Evolutionary conservation across 257 asterid genomes (phyloP).

Genomic region (Knoxia roxburghii): DNA sequence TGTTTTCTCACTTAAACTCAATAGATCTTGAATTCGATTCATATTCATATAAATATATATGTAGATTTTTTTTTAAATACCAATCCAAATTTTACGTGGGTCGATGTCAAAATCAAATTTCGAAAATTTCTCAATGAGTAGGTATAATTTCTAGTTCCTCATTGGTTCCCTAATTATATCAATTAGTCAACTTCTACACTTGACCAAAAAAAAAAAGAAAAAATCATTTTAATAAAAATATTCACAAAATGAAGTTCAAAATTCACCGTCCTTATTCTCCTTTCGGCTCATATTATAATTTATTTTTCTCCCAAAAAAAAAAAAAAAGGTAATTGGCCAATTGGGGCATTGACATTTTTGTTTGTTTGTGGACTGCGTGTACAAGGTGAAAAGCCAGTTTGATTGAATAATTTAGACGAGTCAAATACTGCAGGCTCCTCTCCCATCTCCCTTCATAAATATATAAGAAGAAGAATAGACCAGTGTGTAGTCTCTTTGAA

Average conservation of each 20-base stretch:
- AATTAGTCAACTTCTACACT: neutral
- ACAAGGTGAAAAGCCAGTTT: constrained; percentile 42
- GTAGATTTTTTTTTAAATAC: too few species aligned
- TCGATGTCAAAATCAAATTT: too few species aligned
- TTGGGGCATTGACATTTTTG: constrained; percentile 69
- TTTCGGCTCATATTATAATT: neutral
- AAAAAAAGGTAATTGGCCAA: constrained; percentile 20
- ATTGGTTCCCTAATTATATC: neutral
- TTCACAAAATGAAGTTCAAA: neutral
- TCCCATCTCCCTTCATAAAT: constrained; percentile 34
- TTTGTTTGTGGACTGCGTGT: constrained; percentile 21
- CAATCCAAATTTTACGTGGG: neutral
- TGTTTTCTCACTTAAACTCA: too few species aligned
- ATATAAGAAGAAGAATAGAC: constrained; percentile 25
- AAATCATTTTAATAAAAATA: too few species aligned
- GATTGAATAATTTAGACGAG: constrained; percentile 50
- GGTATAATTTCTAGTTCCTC: neutral
- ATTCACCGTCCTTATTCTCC: neutral
- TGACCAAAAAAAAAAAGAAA: too few species aligned
- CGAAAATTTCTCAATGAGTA: neutral
- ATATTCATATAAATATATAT: too few species aligned
- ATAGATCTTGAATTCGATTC: too few species aligned
- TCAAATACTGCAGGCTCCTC: constrained; percentile 54
- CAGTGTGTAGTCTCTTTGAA: constrained; percentile 22
- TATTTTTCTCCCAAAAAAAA: neutral